A percentile compares a stretch with the other conserved stretches of the same genome.
phyloP scores from a whole-genome alignment of 1,139 yeast genomes.

The Eremothecium gossypii region DNA sequence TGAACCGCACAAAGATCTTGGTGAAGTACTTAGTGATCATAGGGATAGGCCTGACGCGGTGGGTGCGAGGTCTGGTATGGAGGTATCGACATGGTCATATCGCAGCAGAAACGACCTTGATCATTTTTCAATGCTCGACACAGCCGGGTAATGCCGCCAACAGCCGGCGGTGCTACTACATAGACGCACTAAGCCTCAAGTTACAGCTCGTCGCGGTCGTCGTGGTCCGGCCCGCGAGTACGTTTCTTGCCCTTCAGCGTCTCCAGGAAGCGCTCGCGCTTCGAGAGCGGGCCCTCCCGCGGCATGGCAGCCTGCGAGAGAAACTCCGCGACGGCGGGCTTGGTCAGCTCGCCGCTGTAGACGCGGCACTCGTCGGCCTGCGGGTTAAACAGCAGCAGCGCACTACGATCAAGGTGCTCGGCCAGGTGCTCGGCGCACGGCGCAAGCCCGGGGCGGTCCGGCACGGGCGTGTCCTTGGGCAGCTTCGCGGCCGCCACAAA shows the following conservation, averaged over 20 bases:
- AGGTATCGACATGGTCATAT: too few species aligned
- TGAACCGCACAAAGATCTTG: slow-evolving; percentile 66
- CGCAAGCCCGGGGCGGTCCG: slow-evolving; percentile 2
- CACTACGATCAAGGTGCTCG: slow-evolving; percentile 5
- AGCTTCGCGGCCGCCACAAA: slow-evolving; percentile 13
- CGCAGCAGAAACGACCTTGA: too few species aligned
- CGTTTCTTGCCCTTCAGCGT: slow-evolving; percentile 6
- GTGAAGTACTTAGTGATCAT: slow-evolving; percentile 86
- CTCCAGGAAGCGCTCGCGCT: slow-evolving; percentile 17
- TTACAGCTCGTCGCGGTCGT: too few species aligned
- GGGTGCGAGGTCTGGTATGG: too few species aligned
- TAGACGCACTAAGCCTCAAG: too few species aligned
- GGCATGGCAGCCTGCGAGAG: slow-evolving; percentile 15
- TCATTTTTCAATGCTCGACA: too few species aligned
- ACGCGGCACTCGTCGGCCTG: slow-evolving; percentile 14
- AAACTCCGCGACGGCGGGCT: slow-evolving; percentile 15
- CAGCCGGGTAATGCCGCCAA: too few species aligned
- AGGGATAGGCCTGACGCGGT: too few species aligned
- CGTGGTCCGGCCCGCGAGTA: too few species aligned
- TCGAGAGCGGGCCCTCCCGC: slow-evolving; percentile 26
- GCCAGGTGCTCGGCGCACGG: background rate
- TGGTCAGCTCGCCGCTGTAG: slow-evolving; percentile 15
- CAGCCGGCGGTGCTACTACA: too few species aligned
- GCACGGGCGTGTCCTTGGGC: too few species aligned
- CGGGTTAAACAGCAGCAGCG: slow-evolving; percentile 19